A percentile compares a stretch with the other conserved stretches of the same genome.
These are phyloP conservation scores for Solanum lignicaule DNA, from an alignment of 257 asterid species.

Conservation along the genomic window DNA sequence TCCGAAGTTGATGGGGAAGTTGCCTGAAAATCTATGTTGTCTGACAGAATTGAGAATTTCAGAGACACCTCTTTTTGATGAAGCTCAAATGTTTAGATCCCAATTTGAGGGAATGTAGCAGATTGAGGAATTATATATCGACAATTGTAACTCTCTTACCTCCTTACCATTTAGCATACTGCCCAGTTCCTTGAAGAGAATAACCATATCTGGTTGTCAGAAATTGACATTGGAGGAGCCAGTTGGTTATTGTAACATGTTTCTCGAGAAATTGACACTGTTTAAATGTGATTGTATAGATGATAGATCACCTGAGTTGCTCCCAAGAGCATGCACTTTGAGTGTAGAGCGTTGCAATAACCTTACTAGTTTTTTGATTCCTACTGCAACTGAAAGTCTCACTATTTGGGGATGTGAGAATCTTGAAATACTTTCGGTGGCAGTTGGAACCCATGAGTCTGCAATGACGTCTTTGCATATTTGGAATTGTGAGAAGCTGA, in stretches of 20 bases:
- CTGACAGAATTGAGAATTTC: neutral
- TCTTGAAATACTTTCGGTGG: neutral
- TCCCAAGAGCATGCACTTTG: neutral
- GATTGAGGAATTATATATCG: rapidly evolving
- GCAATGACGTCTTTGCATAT: neutral
- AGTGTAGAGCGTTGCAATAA: rapidly evolving
- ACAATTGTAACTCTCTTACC: rapidly evolving
- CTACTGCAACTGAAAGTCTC: neutral
- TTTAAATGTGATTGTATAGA: too few relatives aligned
- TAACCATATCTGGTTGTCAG: rapidly evolving
- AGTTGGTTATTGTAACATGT: too few relatives aligned
- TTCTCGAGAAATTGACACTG: too few relatives aligned
- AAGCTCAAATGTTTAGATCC: neutral
- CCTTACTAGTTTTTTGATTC: neutral
- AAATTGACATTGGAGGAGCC: neutral
- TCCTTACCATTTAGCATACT: neutral
- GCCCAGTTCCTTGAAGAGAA: neutral
- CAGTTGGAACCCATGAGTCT: neutral
- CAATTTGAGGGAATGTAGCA: neutral
- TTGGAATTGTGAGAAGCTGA: neutral
- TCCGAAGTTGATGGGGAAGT: neutral
- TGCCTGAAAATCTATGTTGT: neutral
- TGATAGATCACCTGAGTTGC: too few relatives aligned
- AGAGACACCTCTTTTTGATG: neutral
- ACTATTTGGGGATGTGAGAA: neutral